These are phyloP conservation scores for Salvia hispanica DNA, from an alignment of 257 asterid genomes.

Conservation along the genomic window DNA sequence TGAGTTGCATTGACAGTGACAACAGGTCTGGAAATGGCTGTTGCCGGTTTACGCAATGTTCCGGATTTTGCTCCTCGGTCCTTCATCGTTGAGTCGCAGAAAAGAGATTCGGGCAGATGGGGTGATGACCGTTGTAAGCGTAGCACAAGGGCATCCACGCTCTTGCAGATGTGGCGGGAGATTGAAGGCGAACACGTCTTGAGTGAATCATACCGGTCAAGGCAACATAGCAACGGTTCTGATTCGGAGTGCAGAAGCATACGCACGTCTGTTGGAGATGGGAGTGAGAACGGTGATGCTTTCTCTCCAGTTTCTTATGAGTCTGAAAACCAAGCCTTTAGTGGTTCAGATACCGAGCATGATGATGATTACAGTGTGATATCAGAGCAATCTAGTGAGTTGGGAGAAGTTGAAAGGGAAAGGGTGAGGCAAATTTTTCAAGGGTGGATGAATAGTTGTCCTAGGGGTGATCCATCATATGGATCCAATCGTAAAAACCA, in stretches of 20 bases:
- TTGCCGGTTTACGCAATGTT: conserved; percentile 64
- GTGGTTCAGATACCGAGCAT: conserved; percentile 42
- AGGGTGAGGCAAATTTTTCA: conserved; percentile 75
- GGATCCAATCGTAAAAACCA: conserved; percentile 35
- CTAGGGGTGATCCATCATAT: conserved; percentile 42
- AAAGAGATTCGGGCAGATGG: conserved; percentile 39
- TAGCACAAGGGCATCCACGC: conserved; percentile 55
- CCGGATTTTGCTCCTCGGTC: conserved; percentile 55
- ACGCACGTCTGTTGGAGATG: conserved; percentile 39
- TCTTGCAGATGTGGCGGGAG: conserved; percentile 82
- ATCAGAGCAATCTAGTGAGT: conserved; percentile 66
- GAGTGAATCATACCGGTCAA: conserved; percentile 44
- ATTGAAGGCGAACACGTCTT: conserved; percentile 68
- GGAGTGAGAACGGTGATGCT: conserved; percentile 47
- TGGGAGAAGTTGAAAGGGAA: conserved; percentile 77
- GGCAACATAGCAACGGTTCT: conserved; percentile 38
- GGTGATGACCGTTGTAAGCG: conserved; percentile 41
- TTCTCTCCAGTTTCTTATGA: conserved; percentile 43
- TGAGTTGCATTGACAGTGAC: conserved; percentile 11
- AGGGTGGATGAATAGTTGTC: conserved; percentile 71
- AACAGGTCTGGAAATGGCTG: conserved; percentile 56
- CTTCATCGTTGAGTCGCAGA: conserved; percentile 45
- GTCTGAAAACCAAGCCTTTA: conserved; percentile 44
- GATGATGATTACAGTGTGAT: conserved; percentile 55
- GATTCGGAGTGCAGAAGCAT: conserved; percentile 41